phyloP scores from a whole-genome alignment of 2,329 filamentous ascomycete genomes.

The Colletotrichum chlorophyti region DNA sequence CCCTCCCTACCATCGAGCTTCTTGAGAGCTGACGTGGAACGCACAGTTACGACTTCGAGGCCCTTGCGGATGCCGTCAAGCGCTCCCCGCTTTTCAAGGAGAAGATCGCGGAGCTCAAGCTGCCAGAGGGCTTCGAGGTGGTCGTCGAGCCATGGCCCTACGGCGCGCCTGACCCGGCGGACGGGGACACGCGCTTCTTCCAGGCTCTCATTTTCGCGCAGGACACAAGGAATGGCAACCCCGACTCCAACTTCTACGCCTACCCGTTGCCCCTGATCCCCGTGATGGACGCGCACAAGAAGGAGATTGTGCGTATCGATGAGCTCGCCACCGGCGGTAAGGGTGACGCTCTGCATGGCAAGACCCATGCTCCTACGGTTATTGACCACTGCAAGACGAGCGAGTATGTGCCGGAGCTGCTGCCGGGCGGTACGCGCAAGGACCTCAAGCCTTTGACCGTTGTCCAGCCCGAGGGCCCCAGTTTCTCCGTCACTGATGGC shows the following conservation, averaged over 20 bases:
- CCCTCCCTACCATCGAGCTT: neutral
- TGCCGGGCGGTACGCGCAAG: conserved; percentile 47
- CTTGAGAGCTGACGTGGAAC: neutral
- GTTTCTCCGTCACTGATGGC: conserved; percentile 56
- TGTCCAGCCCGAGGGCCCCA: conserved; percentile 65
- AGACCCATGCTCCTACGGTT: conserved; percentile 27
- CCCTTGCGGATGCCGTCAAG: conserved; percentile 38
- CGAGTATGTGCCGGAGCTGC: conserved; percentile 51
- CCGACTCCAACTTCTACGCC: conserved; percentile 57
- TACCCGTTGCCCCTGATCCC: conserved; percentile 55
- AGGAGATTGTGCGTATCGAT: conserved; percentile 41
- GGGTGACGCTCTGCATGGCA: conserved; percentile 31
- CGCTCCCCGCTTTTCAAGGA: conserved; percentile 39
- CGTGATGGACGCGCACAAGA: conserved; percentile 41
- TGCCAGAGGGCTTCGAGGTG: conserved; percentile 41
- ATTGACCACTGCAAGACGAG: conserved; percentile 40
- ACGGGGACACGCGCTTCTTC: conserved; percentile 40
- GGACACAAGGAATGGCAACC: conserved; percentile 37
- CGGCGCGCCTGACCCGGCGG: conserved; percentile 36
- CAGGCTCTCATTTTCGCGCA: conserved; percentile 42
- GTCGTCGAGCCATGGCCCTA: conserved; percentile 53
- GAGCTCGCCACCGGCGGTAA: conserved; percentile 41
- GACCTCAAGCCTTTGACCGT: conserved; percentile 68
- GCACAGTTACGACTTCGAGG: conserved; percentile 42
- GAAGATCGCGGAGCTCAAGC: conserved; percentile 36